Base-by-base conservation (phyloP, 768 basidiomycete species). In the Calocybe indica region DNA sequence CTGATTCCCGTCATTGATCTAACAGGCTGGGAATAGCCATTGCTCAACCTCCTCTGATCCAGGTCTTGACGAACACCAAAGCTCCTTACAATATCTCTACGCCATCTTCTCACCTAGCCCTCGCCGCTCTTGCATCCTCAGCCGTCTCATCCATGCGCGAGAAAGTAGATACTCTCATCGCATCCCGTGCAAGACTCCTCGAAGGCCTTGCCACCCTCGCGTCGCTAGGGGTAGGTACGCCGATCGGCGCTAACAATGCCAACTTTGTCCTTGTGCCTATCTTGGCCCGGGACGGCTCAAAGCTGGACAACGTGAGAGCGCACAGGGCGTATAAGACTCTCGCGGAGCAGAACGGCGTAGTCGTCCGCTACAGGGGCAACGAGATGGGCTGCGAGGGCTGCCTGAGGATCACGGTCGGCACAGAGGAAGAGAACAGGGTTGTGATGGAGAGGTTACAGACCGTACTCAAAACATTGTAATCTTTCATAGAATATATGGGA, bases 11-110 rank as follows among this genome's bases (percentile, higher is more conserved):
- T 22, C 22, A 1, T 12, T 41, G 7, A 12, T 41, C 15, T 15
- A 15, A 6, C 59, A 96, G 92, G 40, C 73, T 99, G 28, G 96
- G 96, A 0, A 80, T 94, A 40, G 91, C 92, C 0, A 69, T 97
- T 47, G 90, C 92, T 5, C 88, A 93, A 50, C 92, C 92, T 0
- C 83, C 90, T 0, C 70, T 99, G 9, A 87, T 97, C 39, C 94
- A 92, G 57, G 76, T 97, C 52, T 80, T 98, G 45, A 79, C 82
- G 50, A 98, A 98, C 63, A 88, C 94, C 28, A 99, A 99, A 63
- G 96, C 95, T 1, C 96, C 96, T 0, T 99, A 98, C 72, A 97
- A 96, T 65, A 82, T 99, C 55, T 94, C 93, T 11, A 78, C 85
- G 0, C 93, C 93, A 0, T 92, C 92, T 5, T 91, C 95, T 9